These are phyloP conservation scores for Fomitopsis betulina DNA, from an alignment of 1,284 basidiomycete genomes.

Conservation along the genomic window DNA sequence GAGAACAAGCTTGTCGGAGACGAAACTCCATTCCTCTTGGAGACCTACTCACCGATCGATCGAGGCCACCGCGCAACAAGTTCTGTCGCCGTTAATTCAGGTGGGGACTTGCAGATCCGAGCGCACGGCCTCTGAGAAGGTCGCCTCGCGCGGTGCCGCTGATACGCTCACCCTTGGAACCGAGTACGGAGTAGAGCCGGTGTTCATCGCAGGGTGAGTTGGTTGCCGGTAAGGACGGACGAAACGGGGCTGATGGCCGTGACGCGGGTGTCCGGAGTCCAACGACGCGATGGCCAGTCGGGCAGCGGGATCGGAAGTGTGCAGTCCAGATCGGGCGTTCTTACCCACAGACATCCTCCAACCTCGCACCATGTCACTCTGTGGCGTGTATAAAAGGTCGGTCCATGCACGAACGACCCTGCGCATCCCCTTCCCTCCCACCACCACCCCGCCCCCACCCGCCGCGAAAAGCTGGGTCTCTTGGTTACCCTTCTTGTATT, in stretches of 20 bases:
- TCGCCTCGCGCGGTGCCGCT: neutral
- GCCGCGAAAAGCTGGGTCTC: slow-evolving; percentile 18
- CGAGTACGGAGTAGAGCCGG: neutral
- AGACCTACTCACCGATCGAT: neutral
- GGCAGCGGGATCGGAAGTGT: neutral
- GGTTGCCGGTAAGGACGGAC: neutral
- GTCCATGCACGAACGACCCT: neutral
- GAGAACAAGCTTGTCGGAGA: neutral
- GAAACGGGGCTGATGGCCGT: neutral
- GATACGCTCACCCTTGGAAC: neutral
- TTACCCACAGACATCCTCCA: neutral
- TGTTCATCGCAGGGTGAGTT: neutral
- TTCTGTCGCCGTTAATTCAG: neutral
- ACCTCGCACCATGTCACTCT: neutral
- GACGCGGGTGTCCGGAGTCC: neutral
- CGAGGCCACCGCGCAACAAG: neutral
- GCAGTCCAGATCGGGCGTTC: neutral
- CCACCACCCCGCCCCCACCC: slow-evolving; percentile 9
- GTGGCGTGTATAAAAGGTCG: slow-evolving; percentile 9
- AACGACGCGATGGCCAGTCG: neutral
- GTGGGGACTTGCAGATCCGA: neutral
- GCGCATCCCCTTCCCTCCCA: slow-evolving; percentile 15
- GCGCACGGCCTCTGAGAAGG: neutral
- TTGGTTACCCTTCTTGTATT: slow-evolving; percentile 7
- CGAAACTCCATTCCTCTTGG: neutral